Evolutionary conservation across 129 eudicot genomes (phyloP).

Genomic region (Tagetes patula): DNA sequence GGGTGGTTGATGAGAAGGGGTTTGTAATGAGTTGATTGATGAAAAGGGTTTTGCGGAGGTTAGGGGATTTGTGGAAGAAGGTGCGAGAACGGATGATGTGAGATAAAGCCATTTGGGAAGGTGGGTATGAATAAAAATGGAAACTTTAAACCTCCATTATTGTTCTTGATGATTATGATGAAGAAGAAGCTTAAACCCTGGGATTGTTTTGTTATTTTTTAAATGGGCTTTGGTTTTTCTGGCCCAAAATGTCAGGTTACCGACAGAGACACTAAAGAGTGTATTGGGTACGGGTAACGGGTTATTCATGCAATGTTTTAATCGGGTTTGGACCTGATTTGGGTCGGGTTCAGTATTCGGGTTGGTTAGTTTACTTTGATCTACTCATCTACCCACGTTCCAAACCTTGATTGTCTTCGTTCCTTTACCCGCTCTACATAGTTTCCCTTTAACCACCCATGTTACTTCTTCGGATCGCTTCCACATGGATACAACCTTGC

Average conservation of each 20-base stretch:
- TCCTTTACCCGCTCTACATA: no score
- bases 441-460: no score
- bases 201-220: background rate
- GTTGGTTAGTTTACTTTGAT: no score
- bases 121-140: background rate
- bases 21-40: conserved; percentile 20
- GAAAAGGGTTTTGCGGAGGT: conserved; percentile 19
- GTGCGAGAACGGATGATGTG: conserved; percentile 43
- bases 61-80: conserved; percentile 9
- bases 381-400: no score
- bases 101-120: conserved; percentile 40
- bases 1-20: conserved; percentile 38
- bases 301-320: no score
- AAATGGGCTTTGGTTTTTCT: background rate
- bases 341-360: no score
- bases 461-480: no score
- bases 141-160: conserved; percentile 20
- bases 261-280: no score
- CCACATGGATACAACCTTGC: no score
- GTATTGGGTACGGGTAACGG: no score
- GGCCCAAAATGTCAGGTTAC: background rate
- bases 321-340: no score
- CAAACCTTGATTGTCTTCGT: no score
- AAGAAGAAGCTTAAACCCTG: conserved; percentile 40
- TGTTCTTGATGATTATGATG: background rate